phyloP scores from a whole-genome alignment of 2,329 filamentous ascomycete genomes.

The Trichoderma gracile region DNA sequence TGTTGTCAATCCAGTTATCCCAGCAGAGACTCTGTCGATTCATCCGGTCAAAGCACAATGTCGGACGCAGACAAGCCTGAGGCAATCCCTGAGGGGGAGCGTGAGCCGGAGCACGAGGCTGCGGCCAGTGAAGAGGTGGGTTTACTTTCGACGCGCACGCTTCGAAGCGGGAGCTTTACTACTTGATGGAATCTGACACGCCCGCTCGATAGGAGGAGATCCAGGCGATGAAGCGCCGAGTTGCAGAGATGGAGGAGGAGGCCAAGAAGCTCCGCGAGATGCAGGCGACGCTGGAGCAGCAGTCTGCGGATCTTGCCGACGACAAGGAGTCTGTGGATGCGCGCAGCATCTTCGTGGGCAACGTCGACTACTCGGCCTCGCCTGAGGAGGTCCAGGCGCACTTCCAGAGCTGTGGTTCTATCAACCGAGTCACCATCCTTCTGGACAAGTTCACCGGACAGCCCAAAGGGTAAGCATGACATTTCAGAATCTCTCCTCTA shows the following conservation, averaged over 20 bases:
- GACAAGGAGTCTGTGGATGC: constrained; percentile 95
- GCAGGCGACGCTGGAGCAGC: constrained; percentile 82
- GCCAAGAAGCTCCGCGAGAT: constrained; percentile 83
- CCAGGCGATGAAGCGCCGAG: constrained; percentile 80
- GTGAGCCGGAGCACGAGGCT: constrained; percentile 37
- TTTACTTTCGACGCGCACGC: constrained; percentile 29
- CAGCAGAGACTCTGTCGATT: constrained; percentile 26
- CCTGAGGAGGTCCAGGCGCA: constrained; percentile 96
- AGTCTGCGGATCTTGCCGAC: constrained; percentile 79
- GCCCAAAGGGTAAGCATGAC: constrained; percentile 82
- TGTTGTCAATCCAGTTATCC: constrained; percentile 4
- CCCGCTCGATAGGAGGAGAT: constrained; percentile 66
- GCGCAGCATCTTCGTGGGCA: constrained; percentile 96
- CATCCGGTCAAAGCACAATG: constrained; percentile 33
- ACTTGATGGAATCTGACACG: constrained; percentile 37
- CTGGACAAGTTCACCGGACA: constrained; percentile 98
- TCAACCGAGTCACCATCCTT: constrained; percentile 96
- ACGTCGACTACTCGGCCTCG: constrained; percentile 95
- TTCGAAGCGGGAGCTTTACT: neutral
- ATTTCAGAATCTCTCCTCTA: neutral
- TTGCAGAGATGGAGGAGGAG: constrained; percentile 89
- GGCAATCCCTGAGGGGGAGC: constrained; percentile 35
- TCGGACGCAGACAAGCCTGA: constrained; percentile 40
- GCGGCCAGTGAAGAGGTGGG: constrained; percentile 41
- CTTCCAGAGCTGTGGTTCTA: constrained; percentile 94